These are phyloP conservation scores for Nelumbo lutea DNA, from an alignment of 164 flowering plant species.

Conservation along the genomic window DNA sequence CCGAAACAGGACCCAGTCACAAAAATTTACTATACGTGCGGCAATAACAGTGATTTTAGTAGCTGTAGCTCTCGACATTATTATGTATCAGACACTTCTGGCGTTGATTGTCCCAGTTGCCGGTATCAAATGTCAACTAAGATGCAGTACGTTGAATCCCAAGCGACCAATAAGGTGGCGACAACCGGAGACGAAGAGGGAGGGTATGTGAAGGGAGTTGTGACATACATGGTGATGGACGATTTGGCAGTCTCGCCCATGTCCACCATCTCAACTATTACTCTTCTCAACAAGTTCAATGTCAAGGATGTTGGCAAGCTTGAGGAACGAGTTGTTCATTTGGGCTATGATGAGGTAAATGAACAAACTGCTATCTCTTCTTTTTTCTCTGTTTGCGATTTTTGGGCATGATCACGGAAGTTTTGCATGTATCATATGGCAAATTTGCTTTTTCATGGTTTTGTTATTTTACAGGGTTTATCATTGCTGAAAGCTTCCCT, in stretches of 20 bases:
- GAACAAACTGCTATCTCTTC: background rate
- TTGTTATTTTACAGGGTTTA: background rate
- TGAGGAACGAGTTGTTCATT: background rate
- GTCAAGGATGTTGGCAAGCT: background rate
- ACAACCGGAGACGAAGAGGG: background rate
- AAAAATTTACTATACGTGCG: too few relatives aligned
- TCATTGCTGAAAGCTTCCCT: background rate
- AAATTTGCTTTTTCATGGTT: too few relatives aligned
- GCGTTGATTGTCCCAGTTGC: background rate
- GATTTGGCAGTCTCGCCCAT: background rate
- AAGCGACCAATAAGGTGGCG: background rate
- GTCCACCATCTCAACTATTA: background rate
- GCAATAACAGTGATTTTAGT: too few relatives aligned
- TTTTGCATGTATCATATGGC: too few relatives aligned
- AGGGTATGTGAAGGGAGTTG: background rate
- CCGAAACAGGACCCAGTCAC: background rate
- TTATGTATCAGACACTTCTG: background rate
- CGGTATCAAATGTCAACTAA: too few relatives aligned
- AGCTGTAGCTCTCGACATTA: too few relatives aligned
- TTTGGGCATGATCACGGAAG: background rate
- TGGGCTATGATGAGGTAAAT: background rate
- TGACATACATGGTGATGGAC: background rate
- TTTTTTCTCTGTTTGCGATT: background rate
- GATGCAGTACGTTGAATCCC: too few relatives aligned
- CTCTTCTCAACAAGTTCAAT: background rate